Conservation (phyloP, 1,284 basidiomycete species). For the Lentinula novae-zelandiae region DNA sequence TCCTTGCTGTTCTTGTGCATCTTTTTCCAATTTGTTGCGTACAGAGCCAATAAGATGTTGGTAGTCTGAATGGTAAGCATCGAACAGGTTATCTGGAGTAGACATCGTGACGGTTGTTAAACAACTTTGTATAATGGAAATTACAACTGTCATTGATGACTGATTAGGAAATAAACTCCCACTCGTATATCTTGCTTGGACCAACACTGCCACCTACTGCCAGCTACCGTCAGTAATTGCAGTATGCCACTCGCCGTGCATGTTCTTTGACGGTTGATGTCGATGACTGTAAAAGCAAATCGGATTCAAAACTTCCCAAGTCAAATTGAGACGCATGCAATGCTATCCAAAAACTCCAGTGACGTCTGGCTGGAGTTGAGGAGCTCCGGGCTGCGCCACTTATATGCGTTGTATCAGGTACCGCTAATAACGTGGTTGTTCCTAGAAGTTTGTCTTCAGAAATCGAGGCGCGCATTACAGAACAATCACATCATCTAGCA, state of each 20-base stretch:
- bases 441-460: neutral
- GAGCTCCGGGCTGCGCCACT: neutral
- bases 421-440: neutral
- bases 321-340: neutral
- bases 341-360: neutral
- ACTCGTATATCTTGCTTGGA: neutral
- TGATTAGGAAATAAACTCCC: neutral
- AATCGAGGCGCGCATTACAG: neutral
- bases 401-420: neutral
- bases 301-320: neutral
- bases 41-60: slow-evolving; percentile 56
- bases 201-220: too few species aligned
- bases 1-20: slow-evolving; percentile 49
- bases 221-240: too few species aligned
- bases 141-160: neutral
- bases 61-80: slow-evolving; percentile 73
- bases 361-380: neutral
- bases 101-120: slow-evolving; percentile 22
- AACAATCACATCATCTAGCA: slow-evolving; percentile 3
- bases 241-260: too few species aligned
- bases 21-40: slow-evolving; percentile 62
- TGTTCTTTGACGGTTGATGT: too few species aligned
- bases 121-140: neutral
- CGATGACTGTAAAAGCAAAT: neutral
- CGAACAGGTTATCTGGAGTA: slow-evolving; percentile 65